Evolutionary conservation across 352 stramenopile species (phyloP).

Genomic region (Globisporangium nodosum): DNA sequence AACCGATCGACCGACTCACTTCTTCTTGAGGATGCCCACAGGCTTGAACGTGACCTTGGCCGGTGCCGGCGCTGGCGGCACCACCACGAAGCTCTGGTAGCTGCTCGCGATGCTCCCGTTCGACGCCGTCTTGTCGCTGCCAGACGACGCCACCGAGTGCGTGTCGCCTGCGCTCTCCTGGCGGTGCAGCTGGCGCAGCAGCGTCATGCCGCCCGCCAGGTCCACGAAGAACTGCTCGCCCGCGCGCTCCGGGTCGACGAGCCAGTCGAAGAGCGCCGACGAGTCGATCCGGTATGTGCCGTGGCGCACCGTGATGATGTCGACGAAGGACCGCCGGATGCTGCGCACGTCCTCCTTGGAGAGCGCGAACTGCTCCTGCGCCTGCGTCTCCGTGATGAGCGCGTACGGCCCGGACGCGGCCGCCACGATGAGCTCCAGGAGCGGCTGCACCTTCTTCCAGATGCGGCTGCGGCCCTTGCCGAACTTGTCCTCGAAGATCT

Average conservation of each 20-base stretch:
- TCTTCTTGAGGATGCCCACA: constrained; percentile 54
- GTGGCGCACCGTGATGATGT: constrained; percentile 64
- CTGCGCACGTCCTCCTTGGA: constrained; percentile 60
- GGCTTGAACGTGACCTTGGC: constrained; percentile 34
- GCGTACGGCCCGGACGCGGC: constrained; percentile 66
- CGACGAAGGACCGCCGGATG: constrained; percentile 67
- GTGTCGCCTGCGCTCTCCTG: constrained; percentile 14
- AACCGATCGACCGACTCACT: background rate
- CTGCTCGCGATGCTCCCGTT: constrained; percentile 16
- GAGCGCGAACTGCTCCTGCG: constrained; percentile 48
- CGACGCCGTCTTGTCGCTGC: constrained; percentile 13
- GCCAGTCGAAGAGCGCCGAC: constrained; percentile 66
- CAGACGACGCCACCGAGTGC: constrained; percentile 18
- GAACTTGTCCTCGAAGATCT: constrained; percentile 89
- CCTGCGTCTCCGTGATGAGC: constrained; percentile 62
- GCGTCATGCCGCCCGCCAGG: constrained; percentile 34
- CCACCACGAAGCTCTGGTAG: constrained; percentile 17
- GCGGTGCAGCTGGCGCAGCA: constrained; percentile 32
- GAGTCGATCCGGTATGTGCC: constrained; percentile 65
- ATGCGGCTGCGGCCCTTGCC: constrained; percentile 60
- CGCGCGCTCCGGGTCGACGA: constrained; percentile 41
- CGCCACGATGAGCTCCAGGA: constrained; percentile 67
- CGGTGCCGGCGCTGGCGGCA: constrained; percentile 16
- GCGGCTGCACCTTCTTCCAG: constrained; percentile 72
- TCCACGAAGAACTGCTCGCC: constrained; percentile 67